Evolutionary conservation across 441 rosid species (phyloP).

Genomic region (Corymbia citriodora): DNA sequence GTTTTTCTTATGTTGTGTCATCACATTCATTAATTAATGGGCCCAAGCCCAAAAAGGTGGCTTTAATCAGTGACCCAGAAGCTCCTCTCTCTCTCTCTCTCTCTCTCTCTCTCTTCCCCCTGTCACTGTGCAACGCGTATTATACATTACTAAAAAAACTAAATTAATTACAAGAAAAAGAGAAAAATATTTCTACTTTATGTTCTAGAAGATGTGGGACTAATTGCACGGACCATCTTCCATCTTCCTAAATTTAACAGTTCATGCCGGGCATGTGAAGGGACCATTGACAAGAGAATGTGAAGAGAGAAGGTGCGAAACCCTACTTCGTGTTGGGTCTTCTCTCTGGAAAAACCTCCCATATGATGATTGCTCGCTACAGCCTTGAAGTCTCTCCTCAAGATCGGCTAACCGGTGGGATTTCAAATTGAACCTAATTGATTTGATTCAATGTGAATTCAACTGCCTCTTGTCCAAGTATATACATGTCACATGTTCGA

Average conservation of each 20-base stretch:
- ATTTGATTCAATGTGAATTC: background rate
- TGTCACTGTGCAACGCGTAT: background rate
- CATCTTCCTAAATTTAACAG: background rate
- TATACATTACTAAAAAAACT: background rate
- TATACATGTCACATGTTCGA: accelerated
- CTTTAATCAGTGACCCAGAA: background rate
- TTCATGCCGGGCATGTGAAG: background rate
- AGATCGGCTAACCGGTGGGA: background rate
- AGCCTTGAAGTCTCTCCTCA: background rate
- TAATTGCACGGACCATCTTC: background rate
- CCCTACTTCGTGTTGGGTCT: background rate
- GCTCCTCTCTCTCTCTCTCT: background rate
- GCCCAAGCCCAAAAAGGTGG: background rate
- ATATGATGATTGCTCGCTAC: background rate
- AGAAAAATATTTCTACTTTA: background rate
- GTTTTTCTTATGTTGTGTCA: background rate
- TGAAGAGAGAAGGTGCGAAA: background rate
- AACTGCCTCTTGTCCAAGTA: background rate
- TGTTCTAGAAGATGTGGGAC: background rate
- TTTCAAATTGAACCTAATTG: background rate
- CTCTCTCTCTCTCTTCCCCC: background rate
- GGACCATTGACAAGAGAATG: background rate
- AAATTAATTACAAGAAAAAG: background rate
- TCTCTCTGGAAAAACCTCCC: background rate
- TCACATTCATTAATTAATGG: background rate